A percentile compares a stretch with the other conserved stretches of the same genome.
Evolutionary conservation across 2,329 filamentous ascomycete genomes (phyloP).

Genomic region (Amauroascus verrucosus): DNA sequence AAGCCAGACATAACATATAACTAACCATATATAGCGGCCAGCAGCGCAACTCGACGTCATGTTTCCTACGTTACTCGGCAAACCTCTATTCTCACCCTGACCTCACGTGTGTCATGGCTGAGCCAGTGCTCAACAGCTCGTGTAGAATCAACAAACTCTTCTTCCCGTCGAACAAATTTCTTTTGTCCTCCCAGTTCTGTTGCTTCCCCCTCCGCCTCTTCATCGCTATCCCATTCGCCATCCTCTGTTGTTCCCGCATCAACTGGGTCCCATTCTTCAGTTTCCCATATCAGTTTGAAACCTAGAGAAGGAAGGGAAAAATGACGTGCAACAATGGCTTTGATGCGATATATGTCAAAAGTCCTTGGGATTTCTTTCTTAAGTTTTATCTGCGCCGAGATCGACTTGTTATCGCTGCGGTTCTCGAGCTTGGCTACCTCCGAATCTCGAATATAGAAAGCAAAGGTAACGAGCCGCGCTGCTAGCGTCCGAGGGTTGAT

Average conservation of each 20-base stretch:
- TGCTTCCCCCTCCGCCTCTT: constrained; percentile 39
- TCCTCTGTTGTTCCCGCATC: constrained; percentile 52
- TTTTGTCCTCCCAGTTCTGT: constrained; percentile 26
- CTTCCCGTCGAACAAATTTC: constrained; percentile 65
- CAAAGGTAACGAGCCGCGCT: constrained; percentile 57
- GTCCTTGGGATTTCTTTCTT: constrained; percentile 57
- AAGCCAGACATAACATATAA: no score
- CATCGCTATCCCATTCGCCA: constrained; percentile 41
- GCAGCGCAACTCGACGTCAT: no score
- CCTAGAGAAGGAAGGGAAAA: constrained; percentile 55
- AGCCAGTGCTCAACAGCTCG: constrained; percentile 75
- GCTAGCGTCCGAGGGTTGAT: constrained; percentile 73
- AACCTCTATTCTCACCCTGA: constrained; percentile 58
- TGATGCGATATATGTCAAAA: constrained; percentile 70
- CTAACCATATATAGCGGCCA: no score
- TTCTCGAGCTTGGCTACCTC: constrained; percentile 11
- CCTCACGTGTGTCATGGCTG: constrained; percentile 53
- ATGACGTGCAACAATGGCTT: constrained; percentile 64
- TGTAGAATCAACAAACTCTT: constrained; percentile 68
- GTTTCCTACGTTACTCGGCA: no score
- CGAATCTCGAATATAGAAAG: constrained; percentile 43
- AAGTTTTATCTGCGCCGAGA: constrained; percentile 12
- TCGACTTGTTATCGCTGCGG: constrained; percentile 8
- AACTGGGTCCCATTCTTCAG: constrained; percentile 78
- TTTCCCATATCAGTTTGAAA: constrained; percentile 71